These are phyloP conservation scores for Pleurozium schreberi DNA, from an alignment of 225 moss, liverwort and hornwort species.

Conservation along the genomic window DNA sequence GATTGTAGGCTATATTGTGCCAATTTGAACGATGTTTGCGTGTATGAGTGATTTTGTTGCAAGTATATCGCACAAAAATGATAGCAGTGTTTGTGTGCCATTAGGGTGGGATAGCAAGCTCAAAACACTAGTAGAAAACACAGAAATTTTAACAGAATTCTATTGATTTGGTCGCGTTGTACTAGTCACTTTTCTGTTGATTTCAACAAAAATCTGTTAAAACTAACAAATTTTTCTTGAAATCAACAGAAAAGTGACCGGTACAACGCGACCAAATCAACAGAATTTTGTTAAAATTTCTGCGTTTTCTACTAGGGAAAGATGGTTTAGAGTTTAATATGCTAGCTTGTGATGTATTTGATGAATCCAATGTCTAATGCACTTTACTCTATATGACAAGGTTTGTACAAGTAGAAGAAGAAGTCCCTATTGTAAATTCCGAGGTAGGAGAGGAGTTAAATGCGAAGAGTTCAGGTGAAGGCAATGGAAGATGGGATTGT, in stretches of 20 bases:
- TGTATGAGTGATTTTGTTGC: not conserved
- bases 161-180: too few relatives aligned
- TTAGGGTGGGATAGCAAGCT: not conserved
- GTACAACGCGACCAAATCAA: too few relatives aligned
- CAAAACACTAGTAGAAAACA: too few relatives aligned
- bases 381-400: rapidly evolving
- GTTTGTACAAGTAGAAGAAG: not conserved
- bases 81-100: rapidly evolving
- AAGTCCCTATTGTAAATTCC: rapidly evolving
- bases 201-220: too few relatives aligned
- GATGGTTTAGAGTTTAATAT: rapidly evolving
- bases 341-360: not conserved
- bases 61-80: rapidly evolving
- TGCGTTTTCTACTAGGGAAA: too few relatives aligned
- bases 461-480: not conserved
- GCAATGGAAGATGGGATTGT: not conserved
- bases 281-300: too few relatives aligned
- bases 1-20: not conserved
- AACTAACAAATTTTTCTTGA: too few relatives aligned
- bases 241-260: too few relatives aligned
- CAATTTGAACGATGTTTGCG: rapidly evolving
- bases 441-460: rapidly evolving
- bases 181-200: too few relatives aligned
- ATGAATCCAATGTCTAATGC: not conserved
- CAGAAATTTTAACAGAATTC: too few relatives aligned